Conservation (phyloP, 345 rosid genomes). For the Citrus cavaleriei region DNA sequence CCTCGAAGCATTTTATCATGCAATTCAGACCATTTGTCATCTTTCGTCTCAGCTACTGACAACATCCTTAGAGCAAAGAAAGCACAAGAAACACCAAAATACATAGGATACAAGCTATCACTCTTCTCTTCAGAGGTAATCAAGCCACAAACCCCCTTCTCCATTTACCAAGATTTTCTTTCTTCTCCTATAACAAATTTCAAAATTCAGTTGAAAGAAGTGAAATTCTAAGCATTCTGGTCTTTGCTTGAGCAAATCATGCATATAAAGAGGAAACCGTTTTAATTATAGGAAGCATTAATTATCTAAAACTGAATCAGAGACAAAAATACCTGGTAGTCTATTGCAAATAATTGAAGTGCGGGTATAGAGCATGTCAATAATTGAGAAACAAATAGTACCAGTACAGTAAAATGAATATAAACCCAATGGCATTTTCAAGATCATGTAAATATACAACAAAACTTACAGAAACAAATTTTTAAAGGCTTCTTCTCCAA, state of each 20-base stretch:
- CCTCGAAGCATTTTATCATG: conserved; percentile 56
- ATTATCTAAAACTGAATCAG: not conserved
- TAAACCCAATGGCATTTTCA: not conserved
- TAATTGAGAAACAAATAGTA: conserved; percentile 22
- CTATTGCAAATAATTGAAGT: conserved; percentile 1
- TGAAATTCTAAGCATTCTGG: not conserved
- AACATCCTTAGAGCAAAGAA: conserved; percentile 44
- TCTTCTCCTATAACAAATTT: conserved; percentile 25
- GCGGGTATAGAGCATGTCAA: conserved; percentile 16
- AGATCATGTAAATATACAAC: not conserved
- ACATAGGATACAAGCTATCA: conserved; percentile 48
- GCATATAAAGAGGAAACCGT: not conserved
- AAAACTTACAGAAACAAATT: conserved; percentile 25
- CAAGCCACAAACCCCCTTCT: conserved; percentile 19
- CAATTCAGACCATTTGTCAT: conserved; percentile 52
- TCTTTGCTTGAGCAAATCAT: not conserved
- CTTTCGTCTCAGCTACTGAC: conserved; percentile 37
- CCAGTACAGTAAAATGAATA: not conserved
- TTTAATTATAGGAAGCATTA: not conserved
- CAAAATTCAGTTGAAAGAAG: conserved; percentile 2
- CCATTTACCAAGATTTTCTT: conserved; percentile 35
- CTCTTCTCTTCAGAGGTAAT: conserved; percentile 25
- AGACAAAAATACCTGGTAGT: conserved; percentile 3
- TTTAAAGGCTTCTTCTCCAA: not conserved
- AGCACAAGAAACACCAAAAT: conserved; percentile 71